Evolutionary conservation across 768 basidiomycete species (phyloP), one percentile per base, ranked within the genome.

Genomic region (Tephrocybe sp.): DNA sequence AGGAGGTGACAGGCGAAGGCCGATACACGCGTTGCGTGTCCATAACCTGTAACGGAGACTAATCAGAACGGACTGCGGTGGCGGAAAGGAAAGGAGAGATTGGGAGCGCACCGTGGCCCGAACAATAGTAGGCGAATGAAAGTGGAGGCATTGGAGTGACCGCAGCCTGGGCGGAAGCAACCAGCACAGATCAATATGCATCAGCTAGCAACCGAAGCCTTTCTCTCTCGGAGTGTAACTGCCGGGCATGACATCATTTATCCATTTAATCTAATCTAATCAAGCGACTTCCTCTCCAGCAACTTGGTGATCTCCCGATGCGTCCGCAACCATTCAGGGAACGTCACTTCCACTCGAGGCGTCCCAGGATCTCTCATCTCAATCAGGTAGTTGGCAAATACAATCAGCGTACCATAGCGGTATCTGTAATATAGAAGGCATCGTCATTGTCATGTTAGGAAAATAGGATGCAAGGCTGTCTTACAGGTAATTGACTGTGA

Each of bases 341-440:
- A 96, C 2, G 84, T 81, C 9, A 70, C 68, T 43, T 71, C 62
- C 5, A 68, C 54, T 3, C 59, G 63, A 38, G 64, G 26, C 26
- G 26, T 26, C 26, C 26, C 65, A 11, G 63, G 64, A 43, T 71
- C 71, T 30, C 71, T 69, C 58, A 72, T 72, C 67, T 96, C 93
- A 46, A 98, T 84, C 57, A 98, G 76, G 66, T 96, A 98, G 65
- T 97, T 94, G 42, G 97, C 89, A 52, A 99, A 91, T 4, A 92
- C 92, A 59, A 98, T 96, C 31, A 97, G 75, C 3, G 90, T 85
- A 6, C 89, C 96, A 62, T 98, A 97, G 55, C 87, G 86, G 64
- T 88, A 90, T 54, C 89, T 90, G 53, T 40, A 42, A 14, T 39
- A 7, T n/a, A 17, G 4, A 31, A 3, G 16, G 16, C 31, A 10